Evolutionary conservation across 768 basidiomycete genomes (phyloP).

Genomic region (Scleroderma bovista): DNA sequence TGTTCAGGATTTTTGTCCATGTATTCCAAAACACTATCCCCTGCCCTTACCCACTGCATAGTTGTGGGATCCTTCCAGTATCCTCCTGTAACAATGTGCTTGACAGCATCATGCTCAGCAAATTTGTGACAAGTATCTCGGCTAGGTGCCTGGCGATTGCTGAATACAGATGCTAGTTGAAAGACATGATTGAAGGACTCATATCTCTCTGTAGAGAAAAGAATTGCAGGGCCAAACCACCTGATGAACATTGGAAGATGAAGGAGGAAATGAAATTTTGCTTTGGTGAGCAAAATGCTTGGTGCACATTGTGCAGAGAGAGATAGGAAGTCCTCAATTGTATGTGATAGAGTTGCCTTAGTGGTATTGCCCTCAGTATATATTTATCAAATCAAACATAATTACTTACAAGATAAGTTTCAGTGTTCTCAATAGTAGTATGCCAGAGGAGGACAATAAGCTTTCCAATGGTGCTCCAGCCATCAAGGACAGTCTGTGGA

Average conservation of each 20-base stretch:
- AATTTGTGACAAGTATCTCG: constrained; percentile 15
- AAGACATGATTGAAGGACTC: constrained; percentile 28
- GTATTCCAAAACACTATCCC: background rate
- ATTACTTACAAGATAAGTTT: constrained; percentile 25
- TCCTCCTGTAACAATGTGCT: constrained; percentile 11
- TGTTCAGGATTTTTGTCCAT: constrained; percentile 6
- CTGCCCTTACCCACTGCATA: constrained; percentile 4
- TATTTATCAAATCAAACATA: background rate
- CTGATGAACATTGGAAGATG: constrained; percentile 23
- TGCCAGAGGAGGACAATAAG: constrained; percentile 38
- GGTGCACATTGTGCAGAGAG: constrained; percentile 19
- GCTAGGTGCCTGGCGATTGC: constrained; percentile 28
- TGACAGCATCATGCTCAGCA: constrained; percentile 6
- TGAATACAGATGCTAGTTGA: constrained; percentile 16
- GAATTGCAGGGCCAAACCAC: constrained; percentile 23
- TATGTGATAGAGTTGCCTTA: background rate
- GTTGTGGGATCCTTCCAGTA: constrained; percentile 5
- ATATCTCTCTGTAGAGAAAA: constrained; percentile 25
- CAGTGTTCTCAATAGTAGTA: constrained; percentile 31
- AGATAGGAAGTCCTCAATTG: constrained; percentile 21
- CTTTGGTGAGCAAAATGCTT: constrained; percentile 20
- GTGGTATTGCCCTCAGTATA: background rate
- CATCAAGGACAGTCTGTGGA: constrained; percentile 12
- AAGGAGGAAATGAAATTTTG: constrained; percentile 28
- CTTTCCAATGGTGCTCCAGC: constrained; percentile 29